Evolutionary conservation across 441 rosid genomes (phyloP).

Genomic region (Gossypium aridum): DNA sequence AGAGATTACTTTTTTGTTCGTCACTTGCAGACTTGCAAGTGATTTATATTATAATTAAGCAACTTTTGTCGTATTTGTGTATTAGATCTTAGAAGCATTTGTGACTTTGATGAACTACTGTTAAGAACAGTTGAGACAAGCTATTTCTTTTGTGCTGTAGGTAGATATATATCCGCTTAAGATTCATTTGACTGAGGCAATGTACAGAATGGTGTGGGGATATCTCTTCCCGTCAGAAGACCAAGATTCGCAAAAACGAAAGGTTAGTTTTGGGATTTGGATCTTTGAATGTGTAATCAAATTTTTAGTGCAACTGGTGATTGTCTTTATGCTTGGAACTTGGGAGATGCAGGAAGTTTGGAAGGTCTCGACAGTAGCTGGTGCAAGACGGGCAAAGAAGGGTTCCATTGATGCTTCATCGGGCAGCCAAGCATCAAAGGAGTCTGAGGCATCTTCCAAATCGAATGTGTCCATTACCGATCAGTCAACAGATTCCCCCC

Average conservation of each 20-base stretch:
- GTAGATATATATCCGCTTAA: slow-evolving; percentile 93
- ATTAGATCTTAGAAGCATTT: neutral
- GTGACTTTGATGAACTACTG: neutral
- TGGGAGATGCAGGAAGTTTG: slow-evolving; percentile 72
- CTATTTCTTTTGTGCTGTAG: slow-evolving; percentile 33
- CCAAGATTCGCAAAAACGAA: slow-evolving; percentile 91
- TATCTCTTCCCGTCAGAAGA: slow-evolving; percentile 94
- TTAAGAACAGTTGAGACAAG: neutral
- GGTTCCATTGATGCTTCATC: slow-evolving; percentile 50
- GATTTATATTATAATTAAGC: neutral
- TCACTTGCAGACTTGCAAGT: neutral
- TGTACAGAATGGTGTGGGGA: slow-evolving; percentile 97
- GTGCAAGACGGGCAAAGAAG: slow-evolving; percentile 86
- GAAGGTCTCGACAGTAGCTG: slow-evolving; percentile 94
- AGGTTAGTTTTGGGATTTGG: slow-evolving; percentile 38
- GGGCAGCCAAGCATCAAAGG: slow-evolving; percentile 40
- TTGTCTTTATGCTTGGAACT: slow-evolving; percentile 16
- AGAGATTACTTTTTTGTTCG: neutral
- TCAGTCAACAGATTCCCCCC: slow-evolving; percentile 32
- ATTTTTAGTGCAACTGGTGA: slow-evolving; percentile 13
- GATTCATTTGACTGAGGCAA: slow-evolving; percentile 89
- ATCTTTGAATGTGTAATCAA: slow-evolving; percentile 13
- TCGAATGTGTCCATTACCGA: slow-evolving; percentile 24
- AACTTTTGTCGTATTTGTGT: neutral
- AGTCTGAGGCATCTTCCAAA: slow-evolving; percentile 53